Evolutionary conservation across 2,329 filamentous ascomycete species (phyloP).

Genomic region (Colletotrichum sp.): DNA sequence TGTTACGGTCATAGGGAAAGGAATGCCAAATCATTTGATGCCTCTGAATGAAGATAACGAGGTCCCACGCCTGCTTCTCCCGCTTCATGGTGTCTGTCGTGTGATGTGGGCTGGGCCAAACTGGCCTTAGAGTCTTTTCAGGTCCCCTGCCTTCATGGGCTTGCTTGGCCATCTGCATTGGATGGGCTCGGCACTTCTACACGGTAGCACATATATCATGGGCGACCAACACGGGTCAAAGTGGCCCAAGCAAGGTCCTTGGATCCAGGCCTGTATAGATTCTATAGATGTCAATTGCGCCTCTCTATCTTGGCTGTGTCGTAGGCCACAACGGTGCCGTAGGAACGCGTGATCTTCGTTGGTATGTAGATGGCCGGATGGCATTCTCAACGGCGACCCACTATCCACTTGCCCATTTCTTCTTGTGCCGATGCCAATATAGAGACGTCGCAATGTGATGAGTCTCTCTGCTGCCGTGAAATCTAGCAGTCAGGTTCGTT

Average conservation of each 20-base stretch:
- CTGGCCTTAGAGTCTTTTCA: not conserved
- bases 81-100: not conserved
- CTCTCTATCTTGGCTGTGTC: not conserved
- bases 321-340: not conserved
- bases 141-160: not conserved
- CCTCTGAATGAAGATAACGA: conserved; percentile 20
- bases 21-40: conserved; percentile 36
- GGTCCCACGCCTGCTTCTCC: not conserved
- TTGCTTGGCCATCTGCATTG: not conserved
- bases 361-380: not conserved
- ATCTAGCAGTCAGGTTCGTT: not conserved
- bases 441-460: not conserved
- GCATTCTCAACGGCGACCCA: not conserved
- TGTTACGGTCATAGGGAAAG: conserved; percentile 55
- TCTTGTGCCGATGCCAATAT: not conserved
- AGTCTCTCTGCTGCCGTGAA: not conserved
- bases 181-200: not conserved
- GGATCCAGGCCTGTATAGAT: not conserved
- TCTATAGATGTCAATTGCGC: not conserved
- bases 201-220: not conserved
- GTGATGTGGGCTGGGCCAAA: not conserved
- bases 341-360: not conserved
- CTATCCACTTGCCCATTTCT: not conserved
- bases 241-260: not conserved
- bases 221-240: not conserved